These are phyloP conservation scores for Nephelium lappaceum DNA, from an alignment of 345 rosid species.

Conservation along the genomic window DNA sequence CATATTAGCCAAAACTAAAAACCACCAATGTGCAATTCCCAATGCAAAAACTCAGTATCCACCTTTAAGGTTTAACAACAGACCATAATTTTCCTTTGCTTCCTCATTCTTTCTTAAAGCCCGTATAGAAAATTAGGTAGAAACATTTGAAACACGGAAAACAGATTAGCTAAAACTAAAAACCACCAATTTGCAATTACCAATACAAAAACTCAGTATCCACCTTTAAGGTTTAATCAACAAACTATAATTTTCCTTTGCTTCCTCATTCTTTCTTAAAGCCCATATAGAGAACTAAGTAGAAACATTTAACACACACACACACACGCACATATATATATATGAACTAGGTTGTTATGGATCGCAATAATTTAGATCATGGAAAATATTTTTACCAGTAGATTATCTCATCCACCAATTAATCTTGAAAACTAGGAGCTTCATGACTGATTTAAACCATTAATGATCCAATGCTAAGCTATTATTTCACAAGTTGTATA, in stretches of 20 bases:
- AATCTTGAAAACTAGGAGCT: not conserved
- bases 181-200: not conserved
- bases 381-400: not conserved
- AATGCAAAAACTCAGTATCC: not conserved
- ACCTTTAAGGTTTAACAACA: not conserved
- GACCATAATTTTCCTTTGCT: not conserved
- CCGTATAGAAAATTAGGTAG: not conserved
- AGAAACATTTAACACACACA: not conserved
- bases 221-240: not conserved
- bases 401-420: too few relatives aligned
- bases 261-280: not conserved
- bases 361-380: not conserved
- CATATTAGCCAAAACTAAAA: not conserved
- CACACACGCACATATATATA: not conserved
- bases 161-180: not conserved
- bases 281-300: not conserved
- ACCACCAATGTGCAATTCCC: not conserved
- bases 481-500: not conserved
- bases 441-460: not conserved
- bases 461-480: not conserved
- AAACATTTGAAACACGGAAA: not conserved
- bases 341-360: not conserved
- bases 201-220: not conserved
- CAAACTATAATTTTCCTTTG: not conserved
- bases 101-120: not conserved